Evolutionary conservation across 768 basidiomycete genomes (phyloP), one percentile per base, ranked within the genome.

Genomic region (Hericium erinaceus): DNA sequence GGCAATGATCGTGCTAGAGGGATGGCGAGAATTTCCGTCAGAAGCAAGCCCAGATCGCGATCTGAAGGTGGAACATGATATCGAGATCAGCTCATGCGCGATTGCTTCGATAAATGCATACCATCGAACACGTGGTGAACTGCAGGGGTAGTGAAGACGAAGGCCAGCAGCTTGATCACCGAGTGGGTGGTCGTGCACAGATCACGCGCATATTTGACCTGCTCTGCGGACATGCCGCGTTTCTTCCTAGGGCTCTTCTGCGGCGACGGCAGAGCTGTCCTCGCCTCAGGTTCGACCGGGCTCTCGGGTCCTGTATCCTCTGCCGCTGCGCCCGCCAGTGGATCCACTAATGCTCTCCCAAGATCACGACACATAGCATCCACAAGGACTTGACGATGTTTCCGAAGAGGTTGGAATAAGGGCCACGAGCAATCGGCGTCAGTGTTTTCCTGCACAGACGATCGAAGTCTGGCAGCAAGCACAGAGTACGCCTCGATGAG

Each of bases 151-250:
- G 83, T 79, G 60, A 89, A 81, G 9, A 85, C 64, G 13, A 82
- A 71, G 6, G 77, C 73, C 18, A 92, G 79, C 11, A 89, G 68
- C 59, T 81, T 84, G 58, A 92, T 76, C 15, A 82, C 88, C 1
- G 83, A 78, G 64, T 90, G 89, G 39, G 77, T 80, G 4, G 82
- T 82, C 2, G 84, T 86, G 67, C 83, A 89, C 18, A 92, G 73
- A 68, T 93, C 91, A 22, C 91, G 77, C 6, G 89, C 89, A 64
- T 83, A 81, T 64, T 87, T 91, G 54, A 84, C 84, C 68, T 89
- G 85, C 58, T 86, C 84, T 48, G 82, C 91, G 0, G 80, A 80
- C 81, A 90, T 81, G 4, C 91, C 89, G 57, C 74, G 77, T 65
- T 79, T 81, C 70, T 78, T 86, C 70, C 69, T 73, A 76, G 89